Evolutionary conservation across 306 rosid species (phyloP).

Genomic region (Macrotyloma uniflorum): DNA sequence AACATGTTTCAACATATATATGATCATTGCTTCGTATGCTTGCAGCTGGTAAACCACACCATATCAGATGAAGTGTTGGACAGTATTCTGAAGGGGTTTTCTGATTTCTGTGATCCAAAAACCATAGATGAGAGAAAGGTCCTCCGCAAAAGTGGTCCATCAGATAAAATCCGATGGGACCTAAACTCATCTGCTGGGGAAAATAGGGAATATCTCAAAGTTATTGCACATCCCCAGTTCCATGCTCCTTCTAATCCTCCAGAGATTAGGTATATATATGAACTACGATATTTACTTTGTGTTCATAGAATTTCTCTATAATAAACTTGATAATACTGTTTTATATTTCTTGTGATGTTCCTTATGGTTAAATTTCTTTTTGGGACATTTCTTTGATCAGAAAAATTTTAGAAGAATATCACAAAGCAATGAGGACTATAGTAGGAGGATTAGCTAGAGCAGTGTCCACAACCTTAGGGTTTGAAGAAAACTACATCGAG

Average conservation of each 20-base stretch:
- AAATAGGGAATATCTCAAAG: slow-evolving; percentile 58
- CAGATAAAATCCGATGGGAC: slow-evolving; percentile 46
- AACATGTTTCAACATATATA: neutral
- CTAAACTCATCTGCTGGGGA: slow-evolving; percentile 39
- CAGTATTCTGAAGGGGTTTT: slow-evolving; percentile 35
- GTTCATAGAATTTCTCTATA: neutral
- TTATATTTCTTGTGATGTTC: neutral
- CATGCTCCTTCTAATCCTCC: slow-evolving; percentile 44
- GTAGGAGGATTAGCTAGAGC: slow-evolving; percentile 48
- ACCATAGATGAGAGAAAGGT: slow-evolving; percentile 39
- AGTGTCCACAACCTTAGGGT: slow-evolving; percentile 49
- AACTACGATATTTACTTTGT: neutral
- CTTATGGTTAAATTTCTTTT: neutral
- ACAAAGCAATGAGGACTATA: slow-evolving; percentile 39
- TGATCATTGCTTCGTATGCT: neutral
- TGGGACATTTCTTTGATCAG: slow-evolving; percentile 6
- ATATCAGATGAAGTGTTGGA: slow-evolving; percentile 39
- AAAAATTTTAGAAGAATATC: slow-evolving; percentile 46
- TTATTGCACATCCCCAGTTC: slow-evolving; percentile 46
- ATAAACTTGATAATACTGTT: neutral
- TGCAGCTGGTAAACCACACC: slow-evolving; percentile 54
- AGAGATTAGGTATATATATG: slow-evolving; percentile 40
- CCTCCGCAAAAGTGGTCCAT: slow-evolving; percentile 20
- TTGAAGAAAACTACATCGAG: slow-evolving; percentile 58
- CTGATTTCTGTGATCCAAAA: slow-evolving; percentile 47